Evolutionary conservation across 495 filamentous ascomycete species (phyloP), one percentile per base, ranked within the genome.

Genomic region (Tetracladium setigerum): DNA sequence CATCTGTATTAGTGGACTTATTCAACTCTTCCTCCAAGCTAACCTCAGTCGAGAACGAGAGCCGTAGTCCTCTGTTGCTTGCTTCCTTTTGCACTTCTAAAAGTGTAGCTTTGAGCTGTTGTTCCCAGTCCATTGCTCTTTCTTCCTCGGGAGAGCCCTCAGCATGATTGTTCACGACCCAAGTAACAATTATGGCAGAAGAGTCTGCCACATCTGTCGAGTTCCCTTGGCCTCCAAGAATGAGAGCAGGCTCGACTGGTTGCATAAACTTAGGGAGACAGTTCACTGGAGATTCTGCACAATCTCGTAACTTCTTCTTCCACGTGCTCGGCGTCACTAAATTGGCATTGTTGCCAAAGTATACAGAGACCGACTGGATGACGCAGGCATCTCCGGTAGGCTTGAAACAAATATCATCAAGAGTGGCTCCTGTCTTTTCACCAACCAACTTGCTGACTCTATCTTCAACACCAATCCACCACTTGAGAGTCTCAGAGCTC

Each of bases 1-100:
- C 92, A 64, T 98, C 92, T 2, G 92, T 96, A 62, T 98, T 98
- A 31, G 87, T 95, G 10, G 85, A 90, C 64, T 97, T 95, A 67
- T 95, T 98, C 38, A 89, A 71, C 58, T 98, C 92, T 60, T 95
- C 74, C 58, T 97, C 91, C 27, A 98, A 63, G 59, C 87, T 94
- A 55, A 89, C 83, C 66, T 98, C 92, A 8, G 94, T 92, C 16
- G 82, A 94, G 70, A 95, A 98, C 7, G 87, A 95, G 36, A 98
- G 72, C 34, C 94, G 76, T 9, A 98, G 73, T 2, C 88, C 88
- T 34, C 82, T 76, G 19, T 83, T 74, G 16, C 67, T 67, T 2
- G 94, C 94, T 65, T 97, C 89, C n/a, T 72, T 70, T 59, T 94
- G 86, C 1, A 89, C 74, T 15, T 71, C 73, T 27, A 84, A 64